phyloP scores from a whole-genome alignment of 306 rosid genomes.

The Vachellia collinsii region DNA sequence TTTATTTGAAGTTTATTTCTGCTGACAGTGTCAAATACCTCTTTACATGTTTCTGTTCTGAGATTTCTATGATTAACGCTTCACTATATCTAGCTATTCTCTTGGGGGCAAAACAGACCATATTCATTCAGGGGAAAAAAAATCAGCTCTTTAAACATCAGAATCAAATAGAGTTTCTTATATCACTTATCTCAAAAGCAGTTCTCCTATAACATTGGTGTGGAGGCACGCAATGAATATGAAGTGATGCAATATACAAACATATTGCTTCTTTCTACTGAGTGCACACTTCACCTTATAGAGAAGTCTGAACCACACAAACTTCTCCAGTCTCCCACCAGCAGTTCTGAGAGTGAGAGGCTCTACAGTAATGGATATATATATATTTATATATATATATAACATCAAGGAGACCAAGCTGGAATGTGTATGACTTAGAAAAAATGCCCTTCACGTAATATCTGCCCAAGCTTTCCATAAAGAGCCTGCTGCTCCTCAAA shows the following conservation, averaged over 20 bases:
- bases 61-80: not conserved
- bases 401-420: constrained; percentile 29
- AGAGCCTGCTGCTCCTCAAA: constrained; percentile 80
- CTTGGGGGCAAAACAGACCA: not conserved
- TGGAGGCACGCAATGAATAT: constrained; percentile 20
- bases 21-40: not conserved
- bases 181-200: not conserved
- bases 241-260: constrained; percentile 10
- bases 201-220: constrained; percentile 11
- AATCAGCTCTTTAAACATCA: not conserved
- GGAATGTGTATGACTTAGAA: constrained; percentile 36
- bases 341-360: constrained; percentile 11
- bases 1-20: not conserved
- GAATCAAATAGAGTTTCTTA: not conserved
- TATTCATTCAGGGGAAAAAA: not conserved
- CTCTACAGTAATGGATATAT: not conserved
- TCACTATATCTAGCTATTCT: not conserved
- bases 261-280: constrained; percentile 16
- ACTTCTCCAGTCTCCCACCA: constrained; percentile 28
- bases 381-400: too few relatives aligned
- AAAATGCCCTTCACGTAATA: constrained; percentile 57
- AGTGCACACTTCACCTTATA: constrained; percentile 8
- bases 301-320: constrained; percentile 1
- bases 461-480: constrained; percentile 62
- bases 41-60: not conserved